Conservation (phyloP, 768 basidiomycete genomes). For the Chalciporus chontae region DNA sequence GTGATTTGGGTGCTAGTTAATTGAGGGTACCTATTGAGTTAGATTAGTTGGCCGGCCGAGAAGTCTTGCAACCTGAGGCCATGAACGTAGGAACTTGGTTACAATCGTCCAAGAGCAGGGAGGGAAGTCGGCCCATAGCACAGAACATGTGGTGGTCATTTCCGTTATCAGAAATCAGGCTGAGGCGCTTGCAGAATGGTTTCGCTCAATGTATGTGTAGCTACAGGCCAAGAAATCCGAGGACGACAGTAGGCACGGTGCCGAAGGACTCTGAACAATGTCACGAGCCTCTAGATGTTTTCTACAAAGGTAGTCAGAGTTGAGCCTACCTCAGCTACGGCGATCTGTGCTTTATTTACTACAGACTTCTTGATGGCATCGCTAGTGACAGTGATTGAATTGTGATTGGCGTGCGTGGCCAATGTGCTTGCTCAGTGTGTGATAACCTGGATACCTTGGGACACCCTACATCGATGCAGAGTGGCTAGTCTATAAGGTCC, state of each 20-base stretch:
- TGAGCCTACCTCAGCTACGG: neutral
- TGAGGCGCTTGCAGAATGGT: neutral
- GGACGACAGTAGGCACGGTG: neutral
- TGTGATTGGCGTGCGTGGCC: constrained; percentile 6
- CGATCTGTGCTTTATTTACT: constrained; percentile 1
- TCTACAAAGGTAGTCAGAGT: neutral
- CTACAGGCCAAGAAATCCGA: neutral
- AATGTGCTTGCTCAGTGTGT: neutral
- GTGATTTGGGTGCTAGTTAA: no score
- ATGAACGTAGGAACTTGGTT: neutral
- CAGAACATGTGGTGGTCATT: constrained; percentile 19
- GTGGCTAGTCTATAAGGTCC: no score
- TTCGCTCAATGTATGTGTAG: neutral
- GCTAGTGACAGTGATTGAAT: neutral
- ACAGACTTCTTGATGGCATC: constrained; percentile 9
- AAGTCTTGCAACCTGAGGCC: neutral
- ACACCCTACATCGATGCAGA: no score
- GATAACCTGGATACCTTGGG: no score
- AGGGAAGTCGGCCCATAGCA: neutral
- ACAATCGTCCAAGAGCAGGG: neutral
- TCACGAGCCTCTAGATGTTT: no score
- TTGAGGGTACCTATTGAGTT: neutral
- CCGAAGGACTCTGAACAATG: no score
- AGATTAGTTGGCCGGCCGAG: neutral
- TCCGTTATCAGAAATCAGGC: constrained; percentile 24